Evolutionary conservation across 169 alveolate genomes (phyloP).

Genomic region (Perkinsus marinus): DNA sequence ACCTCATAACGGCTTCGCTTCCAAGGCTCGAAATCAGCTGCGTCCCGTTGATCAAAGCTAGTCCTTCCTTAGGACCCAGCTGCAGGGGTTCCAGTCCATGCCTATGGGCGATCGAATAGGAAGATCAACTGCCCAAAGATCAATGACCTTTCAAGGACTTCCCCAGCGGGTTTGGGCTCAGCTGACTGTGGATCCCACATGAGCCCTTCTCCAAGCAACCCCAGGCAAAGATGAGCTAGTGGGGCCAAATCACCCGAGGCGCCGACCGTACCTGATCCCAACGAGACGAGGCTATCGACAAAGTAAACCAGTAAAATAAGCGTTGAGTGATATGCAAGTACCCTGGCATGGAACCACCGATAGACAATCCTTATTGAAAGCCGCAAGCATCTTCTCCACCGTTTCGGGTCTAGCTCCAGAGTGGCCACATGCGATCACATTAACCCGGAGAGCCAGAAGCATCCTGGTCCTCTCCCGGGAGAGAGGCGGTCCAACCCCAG

Average conservation of each 20-base stretch:
- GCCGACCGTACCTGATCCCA: slow-evolving; percentile 43
- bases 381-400: slow-evolving; percentile 16
- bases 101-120: not conserved
- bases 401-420: slow-evolving; percentile 29
- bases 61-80: slow-evolving; percentile 35
- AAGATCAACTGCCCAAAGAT: not conserved
- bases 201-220: slow-evolving; percentile 43
- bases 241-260: slow-evolving; percentile 53
- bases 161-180: slow-evolving; percentile 12
- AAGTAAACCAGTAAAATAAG: too few relatives aligned
- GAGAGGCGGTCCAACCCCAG: slow-evolving; percentile 38
- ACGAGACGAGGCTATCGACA: too few relatives aligned
- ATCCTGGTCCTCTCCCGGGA: slow-evolving; percentile 4
- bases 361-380: slow-evolving; percentile 16
- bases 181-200: slow-evolving; percentile 10
- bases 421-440: slow-evolving; percentile 33
- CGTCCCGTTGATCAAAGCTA: slow-evolving; percentile 44
- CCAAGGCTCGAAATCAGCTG: slow-evolving; percentile 33
- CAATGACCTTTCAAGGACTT: not conserved
- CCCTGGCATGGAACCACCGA: not conserved
- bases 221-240: slow-evolving; percentile 32
- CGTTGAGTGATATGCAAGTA: not conserved
- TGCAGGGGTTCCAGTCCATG: slow-evolving; percentile 11
- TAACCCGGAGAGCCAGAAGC: slow-evolving; percentile 30
- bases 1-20: slow-evolving; percentile 20